Percentiles rank a stretch among this genome's conserved stretches.
Conservation (phyloP, 83 land plant genomes). For the Thuja plicata region DNA sequence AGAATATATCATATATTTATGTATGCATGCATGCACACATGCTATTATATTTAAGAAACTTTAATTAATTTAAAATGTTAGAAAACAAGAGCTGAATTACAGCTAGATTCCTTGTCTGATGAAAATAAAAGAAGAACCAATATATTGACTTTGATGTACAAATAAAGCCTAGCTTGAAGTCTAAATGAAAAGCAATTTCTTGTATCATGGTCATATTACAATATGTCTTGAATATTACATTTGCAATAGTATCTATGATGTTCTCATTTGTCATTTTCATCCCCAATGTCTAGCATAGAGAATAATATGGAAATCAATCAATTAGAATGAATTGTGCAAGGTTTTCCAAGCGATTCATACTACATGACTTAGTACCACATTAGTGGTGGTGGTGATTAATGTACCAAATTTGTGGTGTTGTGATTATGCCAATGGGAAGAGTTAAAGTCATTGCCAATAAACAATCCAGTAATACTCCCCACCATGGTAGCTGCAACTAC, state of each 20-base stretch:
- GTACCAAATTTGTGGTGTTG: too few species aligned
- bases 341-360: background rate
- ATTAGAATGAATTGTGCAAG: too few species aligned
- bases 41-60: too few species aligned
- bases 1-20: too few species aligned
- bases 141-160: too few species aligned
- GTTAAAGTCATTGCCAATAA: constrained; percentile 14
- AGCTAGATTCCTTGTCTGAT: too few species aligned
- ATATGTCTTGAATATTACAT: constrained; percentile 24
- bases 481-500: constrained; percentile 20
- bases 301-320: too few species aligned
- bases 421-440: constrained; percentile 26
- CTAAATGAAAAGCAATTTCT: constrained; percentile 13
- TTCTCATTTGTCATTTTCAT: constrained; percentile 19
- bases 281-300: constrained; percentile 16
- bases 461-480: constrained; percentile 22
- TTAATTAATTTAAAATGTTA: too few species aligned
- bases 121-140: too few species aligned
- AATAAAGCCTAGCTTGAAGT: constrained; percentile 22
- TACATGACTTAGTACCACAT: constrained; percentile 4
- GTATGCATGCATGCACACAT: too few species aligned
- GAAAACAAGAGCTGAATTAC: too few species aligned
- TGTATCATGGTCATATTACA: constrained; percentile 21
- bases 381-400: constrained; percentile 22
- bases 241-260: constrained; percentile 22